These are phyloP conservation scores for Huntiella omanensis DNA, from an alignment of 2,329 filamentous ascomycete species.

Conservation along the genomic window DNA sequence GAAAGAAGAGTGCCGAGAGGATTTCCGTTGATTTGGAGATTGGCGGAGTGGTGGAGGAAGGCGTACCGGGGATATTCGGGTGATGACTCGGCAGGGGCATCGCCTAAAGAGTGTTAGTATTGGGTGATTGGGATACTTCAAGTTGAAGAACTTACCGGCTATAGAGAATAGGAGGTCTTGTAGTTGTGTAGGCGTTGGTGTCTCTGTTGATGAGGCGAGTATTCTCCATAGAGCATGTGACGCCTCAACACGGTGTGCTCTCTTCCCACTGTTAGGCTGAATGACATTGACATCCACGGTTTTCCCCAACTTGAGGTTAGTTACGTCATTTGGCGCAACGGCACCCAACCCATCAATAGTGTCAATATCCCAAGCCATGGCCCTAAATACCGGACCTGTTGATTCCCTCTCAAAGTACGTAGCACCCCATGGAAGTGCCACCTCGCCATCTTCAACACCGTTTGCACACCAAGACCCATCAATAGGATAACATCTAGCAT, in stretches of 20 bases:
- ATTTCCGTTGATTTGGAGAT: conserved; percentile 5
- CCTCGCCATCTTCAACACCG: conserved; percentile 6
- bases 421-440: conserved; percentile 8
- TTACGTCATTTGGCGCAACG: conserved; percentile 4
- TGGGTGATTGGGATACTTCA: not conserved
- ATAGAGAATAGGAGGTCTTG: conserved; percentile 9
- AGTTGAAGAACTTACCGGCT: not conserved
- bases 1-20: conserved; percentile 4
- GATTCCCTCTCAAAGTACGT: conserved; percentile 10
- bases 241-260: conserved; percentile 2
- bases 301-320: conserved; percentile 3
- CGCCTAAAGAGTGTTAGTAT: not conserved
- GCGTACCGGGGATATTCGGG: conserved; percentile 8
- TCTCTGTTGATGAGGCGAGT: conserved; percentile 3
- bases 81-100: conserved; percentile 1
- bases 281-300: conserved; percentile 2
- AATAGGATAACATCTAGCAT: conserved; percentile 2
- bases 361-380: conserved; percentile 10
- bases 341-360: conserved; percentile 9
- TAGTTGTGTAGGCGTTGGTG: conserved; percentile 2
- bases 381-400: conserved; percentile 3
- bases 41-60: conserved; percentile 5
- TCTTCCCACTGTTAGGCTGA: conserved; percentile 1
- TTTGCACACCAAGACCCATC: conserved; percentile 7
- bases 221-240: conserved; percentile 7